Conservation (phyloP, 2,329 filamentous ascomycete species). For the Hypoxylon rubiginosum region DNA sequence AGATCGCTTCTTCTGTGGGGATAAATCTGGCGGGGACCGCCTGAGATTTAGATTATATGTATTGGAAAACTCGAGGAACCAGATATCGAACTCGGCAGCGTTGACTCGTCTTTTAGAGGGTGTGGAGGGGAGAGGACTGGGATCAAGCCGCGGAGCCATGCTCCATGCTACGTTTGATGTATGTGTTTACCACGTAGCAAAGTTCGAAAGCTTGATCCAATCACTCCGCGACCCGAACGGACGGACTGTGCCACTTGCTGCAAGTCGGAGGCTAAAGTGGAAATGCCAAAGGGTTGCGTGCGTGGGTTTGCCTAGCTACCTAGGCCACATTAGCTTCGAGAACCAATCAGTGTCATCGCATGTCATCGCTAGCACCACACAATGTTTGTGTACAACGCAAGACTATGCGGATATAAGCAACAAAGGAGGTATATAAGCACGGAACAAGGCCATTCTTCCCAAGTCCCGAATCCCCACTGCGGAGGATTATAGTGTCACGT, state of each 20-base stretch:
- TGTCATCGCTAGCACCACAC: slow-evolving; percentile 15
- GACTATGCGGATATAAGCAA: neutral
- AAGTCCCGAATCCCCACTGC: slow-evolving; percentile 35
- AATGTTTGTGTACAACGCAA: slow-evolving; percentile 20
- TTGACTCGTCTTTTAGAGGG: slow-evolving; percentile 32
- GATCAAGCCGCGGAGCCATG: slow-evolving; percentile 32
- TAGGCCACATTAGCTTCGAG: slow-evolving; percentile 23
- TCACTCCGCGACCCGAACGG: slow-evolving; percentile 25
- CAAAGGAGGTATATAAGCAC: slow-evolving; percentile 1
- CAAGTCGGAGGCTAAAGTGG: slow-evolving; percentile 34
- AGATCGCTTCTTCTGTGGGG: slow-evolving; percentile 34
- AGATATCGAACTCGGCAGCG: slow-evolving; percentile 43
- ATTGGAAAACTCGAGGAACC: slow-evolving; percentile 52
- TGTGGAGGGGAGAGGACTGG: slow-evolving; percentile 23
- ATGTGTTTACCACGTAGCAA: slow-evolving; percentile 11
- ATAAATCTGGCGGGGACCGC: slow-evolving; percentile 41
- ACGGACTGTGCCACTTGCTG: slow-evolving; percentile 29
- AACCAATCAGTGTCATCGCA: slow-evolving; percentile 28
- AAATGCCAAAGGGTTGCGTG: slow-evolving; percentile 8
- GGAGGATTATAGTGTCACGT: slow-evolving; percentile 28
- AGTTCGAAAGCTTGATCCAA: slow-evolving; percentile 21
- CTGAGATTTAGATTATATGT: slow-evolving; percentile 47
- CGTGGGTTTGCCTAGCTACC: slow-evolving; percentile 12
- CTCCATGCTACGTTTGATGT: slow-evolving; percentile 28
- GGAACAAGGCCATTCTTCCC: slow-evolving; percentile 22